These are phyloP conservation scores for Penicillium taxi DNA, from an alignment of 495 filamentous ascomycete genomes.

Conservation along the genomic window DNA sequence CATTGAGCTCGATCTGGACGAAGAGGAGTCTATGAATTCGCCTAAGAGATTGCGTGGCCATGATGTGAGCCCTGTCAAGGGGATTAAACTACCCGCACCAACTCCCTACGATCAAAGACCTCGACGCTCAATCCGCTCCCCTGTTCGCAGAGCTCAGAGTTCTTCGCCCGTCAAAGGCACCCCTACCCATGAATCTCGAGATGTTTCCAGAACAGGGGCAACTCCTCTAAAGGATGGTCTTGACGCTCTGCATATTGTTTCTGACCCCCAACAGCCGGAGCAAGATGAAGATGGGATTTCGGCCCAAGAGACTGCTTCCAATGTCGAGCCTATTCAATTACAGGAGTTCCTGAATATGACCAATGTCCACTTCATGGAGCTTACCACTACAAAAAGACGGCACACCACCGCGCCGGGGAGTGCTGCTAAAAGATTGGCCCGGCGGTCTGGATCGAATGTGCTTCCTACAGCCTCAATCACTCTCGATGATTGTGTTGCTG, in stretches of 20 bases:
- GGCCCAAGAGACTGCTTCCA: conserved; percentile 20
- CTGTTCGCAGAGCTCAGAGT: conserved; percentile 26
- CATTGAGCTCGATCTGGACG: conserved; percentile 61
- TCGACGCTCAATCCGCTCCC: conserved; percentile 49
- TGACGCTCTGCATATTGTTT: conserved; percentile 18
- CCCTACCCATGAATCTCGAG: conserved; percentile 22
- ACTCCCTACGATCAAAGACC: conserved; percentile 55
- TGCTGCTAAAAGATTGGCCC: conserved; percentile 31
- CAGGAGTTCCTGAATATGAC: conserved; percentile 94
- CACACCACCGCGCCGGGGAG: conserved; percentile 65
- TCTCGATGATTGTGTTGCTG: conserved; percentile 73
- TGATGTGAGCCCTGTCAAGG: conserved; percentile 71
- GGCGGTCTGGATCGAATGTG: conserved; percentile 36
- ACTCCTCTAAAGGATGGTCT: conserved; percentile 22
- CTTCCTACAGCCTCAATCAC: conserved; percentile 33
- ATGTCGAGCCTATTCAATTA: conserved; percentile 67
- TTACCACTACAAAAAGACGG: conserved; percentile 82
- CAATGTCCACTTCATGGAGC: conserved; percentile 93
- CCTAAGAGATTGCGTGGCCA: conserved; percentile 64
- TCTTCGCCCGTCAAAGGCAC: conserved; percentile 31
- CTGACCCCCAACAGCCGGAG: conserved; percentile 15
- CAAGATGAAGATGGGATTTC: conserved; percentile 12
- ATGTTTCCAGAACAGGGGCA: conserved; percentile 9
- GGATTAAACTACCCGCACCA: conserved; percentile 57
- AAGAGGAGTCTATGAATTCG: conserved; percentile 52